These are phyloP conservation scores for Salix brachista DNA, from an alignment of 345 rosid species.

Conservation along the genomic window DNA sequence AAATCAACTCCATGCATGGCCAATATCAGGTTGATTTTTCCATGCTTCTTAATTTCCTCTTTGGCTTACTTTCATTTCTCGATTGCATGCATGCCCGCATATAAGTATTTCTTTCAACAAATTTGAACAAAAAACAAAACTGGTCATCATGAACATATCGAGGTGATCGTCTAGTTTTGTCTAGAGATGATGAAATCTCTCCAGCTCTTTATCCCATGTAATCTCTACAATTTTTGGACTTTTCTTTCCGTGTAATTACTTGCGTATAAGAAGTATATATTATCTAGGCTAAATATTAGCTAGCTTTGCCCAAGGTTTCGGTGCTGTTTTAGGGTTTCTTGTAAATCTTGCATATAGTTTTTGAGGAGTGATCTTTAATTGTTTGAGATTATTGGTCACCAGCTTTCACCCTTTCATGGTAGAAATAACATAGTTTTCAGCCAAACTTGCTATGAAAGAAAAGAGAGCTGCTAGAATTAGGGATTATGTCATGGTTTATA, in stretches of 20 bases:
- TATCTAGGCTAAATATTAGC: neutral
- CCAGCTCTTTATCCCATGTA: neutral
- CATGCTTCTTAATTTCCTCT: neutral
- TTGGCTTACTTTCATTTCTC: neutral
- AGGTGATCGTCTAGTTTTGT: no score
- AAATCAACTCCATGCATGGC: constrained; percentile 34
- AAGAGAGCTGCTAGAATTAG: neutral
- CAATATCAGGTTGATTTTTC: constrained; percentile 37
- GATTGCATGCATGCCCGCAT: neutral
- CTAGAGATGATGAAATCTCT: neutral
- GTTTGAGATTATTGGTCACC: neutral
- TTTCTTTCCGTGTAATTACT: neutral
- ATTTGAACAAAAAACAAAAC: neutral
- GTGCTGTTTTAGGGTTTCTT: neutral
- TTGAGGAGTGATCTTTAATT: neutral
- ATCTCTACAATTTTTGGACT: neutral
- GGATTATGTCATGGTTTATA: constrained; percentile 1
- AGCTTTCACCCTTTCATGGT: neutral
- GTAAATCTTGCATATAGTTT: neutral
- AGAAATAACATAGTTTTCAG: neutral
- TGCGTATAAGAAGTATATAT: neutral
- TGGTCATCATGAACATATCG: neutral
- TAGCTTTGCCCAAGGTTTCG: neutral
- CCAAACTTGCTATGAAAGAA: constrained; percentile 30
- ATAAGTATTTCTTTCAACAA: neutral